Base-by-base conservation (phyloP, 805 yeast genomes). In the Lachancea quebecensis region DNA sequence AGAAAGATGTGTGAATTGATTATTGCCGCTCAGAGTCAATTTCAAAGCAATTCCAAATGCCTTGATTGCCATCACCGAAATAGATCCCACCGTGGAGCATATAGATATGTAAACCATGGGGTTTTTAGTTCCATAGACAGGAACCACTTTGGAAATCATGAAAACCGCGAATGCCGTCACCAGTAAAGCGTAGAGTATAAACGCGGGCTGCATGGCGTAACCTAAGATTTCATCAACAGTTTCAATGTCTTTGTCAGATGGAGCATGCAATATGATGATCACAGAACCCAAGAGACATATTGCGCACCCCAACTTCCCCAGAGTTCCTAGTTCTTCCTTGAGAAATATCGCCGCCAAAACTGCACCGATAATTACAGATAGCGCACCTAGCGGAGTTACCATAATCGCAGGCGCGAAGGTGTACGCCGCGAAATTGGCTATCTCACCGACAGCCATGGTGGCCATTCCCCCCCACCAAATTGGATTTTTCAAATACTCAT, bases 391-490 rank as follows among this genome's bases (percentile, higher is more conserved):
- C 5, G 96, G 96, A 4, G 96, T 88, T 35, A 88, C 96, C 54
- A 88, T 67, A 51, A 89, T 85, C 1, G 96, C 95, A 2, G 96
- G 96, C 0, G 96, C 96, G 73, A 88, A 88, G 1, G 96, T 88
- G 61, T 88, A 88, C 0, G 96, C 96, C 3, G 96, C 96, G 61
- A 88, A 88, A 61, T 88, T 88, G 47, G 96, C 95, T 35, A 88
- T 67, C 60, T 88, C 96, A 5, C 96, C 96, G 17, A 88, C 67
- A 2, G 93, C 95, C 96, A 88, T 82, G 39, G 95, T 80, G 28
- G 80, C 58, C 75, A 89, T 89, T 10, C 96, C 96, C 0, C 91
- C 85, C 86, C 95, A 85, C 96, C 96, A 88, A 33, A 86, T 77
- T 10, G 96, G 96, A 62, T 85, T 87, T 53, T 75, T 79, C 51